Conservation (phyloP, 2,329 filamentous ascomycete genomes). For the Penicillium sp. region DNA sequence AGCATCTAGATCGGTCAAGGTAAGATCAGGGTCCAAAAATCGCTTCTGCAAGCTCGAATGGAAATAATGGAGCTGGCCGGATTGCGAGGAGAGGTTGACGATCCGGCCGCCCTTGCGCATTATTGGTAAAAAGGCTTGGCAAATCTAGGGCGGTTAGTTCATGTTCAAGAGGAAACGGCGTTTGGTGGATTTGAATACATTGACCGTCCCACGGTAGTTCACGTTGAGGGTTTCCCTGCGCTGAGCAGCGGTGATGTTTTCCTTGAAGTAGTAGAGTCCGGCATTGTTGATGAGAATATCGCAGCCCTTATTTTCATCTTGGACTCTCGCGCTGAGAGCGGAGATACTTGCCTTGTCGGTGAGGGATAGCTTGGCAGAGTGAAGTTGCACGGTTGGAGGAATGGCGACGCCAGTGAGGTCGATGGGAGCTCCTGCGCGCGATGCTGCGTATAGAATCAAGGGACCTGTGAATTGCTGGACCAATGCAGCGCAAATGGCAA, state of each 20-base stretch:
- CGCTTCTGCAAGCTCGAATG: not conserved
- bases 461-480: not conserved
- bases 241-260: not conserved
- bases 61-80: not conserved
- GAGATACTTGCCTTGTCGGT: not conserved
- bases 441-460: not conserved
- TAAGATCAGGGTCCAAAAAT: not conserved
- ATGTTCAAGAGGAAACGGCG: no score
- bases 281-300: not conserved
- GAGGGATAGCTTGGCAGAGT: not conserved
- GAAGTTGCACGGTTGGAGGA: not conserved
- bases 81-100: not conserved
- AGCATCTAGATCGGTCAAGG: not conserved
- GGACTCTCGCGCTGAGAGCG: not conserved
- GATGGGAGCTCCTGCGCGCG: not conserved
- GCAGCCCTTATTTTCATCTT: not conserved
- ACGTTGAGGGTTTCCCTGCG: not conserved
- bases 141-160: not conserved
- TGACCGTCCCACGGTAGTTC: not conserved
- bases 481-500: not conserved
- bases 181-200: not conserved
- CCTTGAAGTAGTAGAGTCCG: not conserved
- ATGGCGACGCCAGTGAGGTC: not conserved
- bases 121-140: not conserved
- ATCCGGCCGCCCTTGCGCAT: not conserved